Percentiles rank a stretch among this genome's conserved stretches.
Conservation (phyloP, 768 basidiomycete species). For the Panus rudis region DNA sequence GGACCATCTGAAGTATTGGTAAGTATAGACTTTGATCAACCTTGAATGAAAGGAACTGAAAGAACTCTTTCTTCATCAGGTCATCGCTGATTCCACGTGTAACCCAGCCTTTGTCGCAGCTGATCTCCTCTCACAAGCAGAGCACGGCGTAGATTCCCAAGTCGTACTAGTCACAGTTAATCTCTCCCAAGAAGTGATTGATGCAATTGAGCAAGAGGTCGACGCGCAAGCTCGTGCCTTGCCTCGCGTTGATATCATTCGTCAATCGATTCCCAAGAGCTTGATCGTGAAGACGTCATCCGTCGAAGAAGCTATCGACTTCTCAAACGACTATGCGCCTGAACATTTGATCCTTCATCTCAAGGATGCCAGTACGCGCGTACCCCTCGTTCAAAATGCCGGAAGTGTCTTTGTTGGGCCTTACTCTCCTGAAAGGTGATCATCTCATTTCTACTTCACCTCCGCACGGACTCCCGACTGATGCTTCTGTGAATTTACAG, state of each 20-base stretch:
- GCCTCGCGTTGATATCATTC: constrained; percentile 83
- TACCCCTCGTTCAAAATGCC: constrained; percentile 76
- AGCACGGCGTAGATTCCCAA: constrained; percentile 97
- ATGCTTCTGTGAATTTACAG: constrained; percentile 33
- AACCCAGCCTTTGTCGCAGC: constrained; percentile 91
- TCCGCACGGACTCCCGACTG: background rate
- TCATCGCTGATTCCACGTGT: constrained; percentile 85
- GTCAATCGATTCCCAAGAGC: constrained; percentile 84
- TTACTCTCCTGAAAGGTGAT: constrained; percentile 89
- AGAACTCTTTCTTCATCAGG: constrained; percentile 41
- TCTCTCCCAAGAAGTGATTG: constrained; percentile 54
- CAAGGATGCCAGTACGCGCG: constrained; percentile 55
- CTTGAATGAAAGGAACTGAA: background rate
- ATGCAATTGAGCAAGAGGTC: constrained; percentile 77
- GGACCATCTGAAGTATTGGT: constrained; percentile 97
- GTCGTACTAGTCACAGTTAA: constrained; percentile 85
- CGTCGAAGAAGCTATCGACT: constrained; percentile 71
- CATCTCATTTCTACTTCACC: background rate
- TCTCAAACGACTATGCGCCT: constrained; percentile 97
- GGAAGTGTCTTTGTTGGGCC: constrained; percentile 96
- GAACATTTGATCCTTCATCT: constrained; percentile 95
- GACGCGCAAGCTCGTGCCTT: constrained; percentile 83
- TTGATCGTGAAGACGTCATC: constrained; percentile 71
- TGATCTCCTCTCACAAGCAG: constrained; percentile 94
- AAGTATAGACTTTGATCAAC: constrained; percentile 27